Evolutionary conservation across 2,329 filamentous ascomycete genomes (phyloP), one percentile per base, ranked within the genome.

Genomic region (Pseudogymnoascus sp.): DNA sequence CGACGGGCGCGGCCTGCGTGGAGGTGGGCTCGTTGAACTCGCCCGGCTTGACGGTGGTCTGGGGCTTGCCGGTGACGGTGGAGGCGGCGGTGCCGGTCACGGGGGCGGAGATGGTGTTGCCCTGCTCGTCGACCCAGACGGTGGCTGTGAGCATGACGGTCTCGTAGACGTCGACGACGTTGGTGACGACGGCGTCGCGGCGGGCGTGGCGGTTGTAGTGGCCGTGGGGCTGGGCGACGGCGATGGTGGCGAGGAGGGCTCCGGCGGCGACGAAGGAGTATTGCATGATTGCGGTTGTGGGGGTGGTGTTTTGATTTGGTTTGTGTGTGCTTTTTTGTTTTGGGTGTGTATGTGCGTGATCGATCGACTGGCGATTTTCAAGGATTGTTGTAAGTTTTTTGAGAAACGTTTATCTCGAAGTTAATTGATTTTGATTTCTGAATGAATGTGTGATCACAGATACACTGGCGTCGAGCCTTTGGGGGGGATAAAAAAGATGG

Each of bases 171-270:
- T 78, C 73, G 21, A 78, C 75, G 38, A 75, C 77, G 59, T 80
- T 76, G 28, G 80, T 83, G 66, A 80, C 75, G 74, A 77, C 82
- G 62, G 80, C 78, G 38, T 77, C 66, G 11, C 67, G 59, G 26
- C 64, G 44, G 10, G 44, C 63, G 44, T 69, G 67, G 26, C 50
- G 62, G 26, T 69, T 65, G 66, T 76, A 76, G 66, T 77, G 76
- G 67, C 72, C 69, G 60, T 75, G 69, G 28, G 74, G 74, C 65
- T 74, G 72, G 28, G 74, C 73, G 60, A 67, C 64, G 53, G 66
- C 69, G 60, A 68, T 66, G 28, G 70, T 64, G 65, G 70, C 68
- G 65, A 75, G 61, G 57, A 71, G 62, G 35, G 71, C 70, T 35
- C 67, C 68, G 35, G 72, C 67, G 42, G 70, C 57, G 62, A 75